A percentile compares a stretch with the other conserved stretches of the same genome.
Conservation (phyloP, 805 yeast genomes). For the Candida methanosorbosa region DNA sequence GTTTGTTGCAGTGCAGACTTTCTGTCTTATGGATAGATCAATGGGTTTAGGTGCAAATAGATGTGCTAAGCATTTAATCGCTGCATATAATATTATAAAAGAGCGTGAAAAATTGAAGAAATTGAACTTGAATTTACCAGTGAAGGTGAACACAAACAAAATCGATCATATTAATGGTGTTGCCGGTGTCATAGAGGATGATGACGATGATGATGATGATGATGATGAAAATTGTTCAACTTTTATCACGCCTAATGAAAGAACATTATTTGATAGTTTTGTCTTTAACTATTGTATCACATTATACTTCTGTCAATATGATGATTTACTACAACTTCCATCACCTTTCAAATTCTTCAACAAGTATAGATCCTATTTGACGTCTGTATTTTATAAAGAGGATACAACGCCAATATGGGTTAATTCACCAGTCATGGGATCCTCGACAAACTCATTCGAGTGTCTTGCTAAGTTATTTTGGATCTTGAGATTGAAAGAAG, state of each 20-base stretch:
- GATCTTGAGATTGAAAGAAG: slow-evolving; percentile 16
- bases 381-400: slow-evolving; percentile 4
- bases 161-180: no score
- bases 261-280: slow-evolving; percentile 14
- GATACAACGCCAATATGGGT: slow-evolving; percentile 18
- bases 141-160: no score
- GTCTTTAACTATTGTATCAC: slow-evolving; percentile 32
- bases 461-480: slow-evolving; percentile 29
- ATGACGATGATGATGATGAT: no score
- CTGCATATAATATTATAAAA: slow-evolving; percentile 25
- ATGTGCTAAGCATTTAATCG: slow-evolving; percentile 23
- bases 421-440: slow-evolving; percentile 29
- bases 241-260: background rate
- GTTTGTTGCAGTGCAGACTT: slow-evolving; percentile 29
- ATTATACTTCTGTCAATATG: slow-evolving; percentile 25
- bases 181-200: no score
- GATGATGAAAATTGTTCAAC: no score
- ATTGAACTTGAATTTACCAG: background rate
- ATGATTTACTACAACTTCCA: slow-evolving; percentile 24
- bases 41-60: slow-evolving; percentile 17
- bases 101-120: slow-evolving; percentile 5
- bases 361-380: slow-evolving; percentile 25
- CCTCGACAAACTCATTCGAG: slow-evolving; percentile 28
- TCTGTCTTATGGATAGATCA: slow-evolving; percentile 29
- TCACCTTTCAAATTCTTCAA: slow-evolving; percentile 31